A percentile compares a stretch with the other conserved stretches of the same genome.
Evolutionary conservation across 1,139 yeast genomes (phyloP).

Genomic region (Geotrichum bryndzae): DNA sequence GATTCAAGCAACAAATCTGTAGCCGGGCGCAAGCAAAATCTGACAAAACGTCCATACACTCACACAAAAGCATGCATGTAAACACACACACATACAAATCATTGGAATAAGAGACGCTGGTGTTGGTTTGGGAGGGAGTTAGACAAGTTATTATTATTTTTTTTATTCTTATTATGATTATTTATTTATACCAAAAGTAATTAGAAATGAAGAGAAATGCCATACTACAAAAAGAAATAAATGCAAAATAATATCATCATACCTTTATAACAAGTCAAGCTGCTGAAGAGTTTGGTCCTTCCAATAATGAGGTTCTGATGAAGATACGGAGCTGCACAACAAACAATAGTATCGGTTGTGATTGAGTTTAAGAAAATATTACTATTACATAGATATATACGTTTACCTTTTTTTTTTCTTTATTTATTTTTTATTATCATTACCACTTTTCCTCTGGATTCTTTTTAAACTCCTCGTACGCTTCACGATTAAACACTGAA

Average conservation of each 20-base stretch:
- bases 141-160: too few species aligned
- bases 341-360: too few species aligned
- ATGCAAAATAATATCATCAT: neutral
- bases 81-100: neutral
- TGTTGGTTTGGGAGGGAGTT: neutral
- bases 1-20: slow-evolving; percentile 15
- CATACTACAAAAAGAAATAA: neutral
- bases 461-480: slow-evolving; percentile 59
- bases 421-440: neutral
- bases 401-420: too few species aligned
- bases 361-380: too few species aligned
- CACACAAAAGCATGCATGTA: neutral
- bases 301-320: too few species aligned
- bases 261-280: too few species aligned
- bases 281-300: too few species aligned
- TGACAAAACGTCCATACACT: too few species aligned
- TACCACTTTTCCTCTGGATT: slow-evolving; percentile 90
- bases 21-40: neutral
- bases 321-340: too few species aligned
- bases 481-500: slow-evolving; percentile 64
- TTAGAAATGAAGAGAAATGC: neutral
- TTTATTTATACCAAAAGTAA: neutral
- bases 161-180: too few species aligned
- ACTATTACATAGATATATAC: too few species aligned
- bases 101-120: too few species aligned